Base-by-base conservation (phyloP, 1,284 basidiomycete genomes). In the Trametes versicolor region DNA sequence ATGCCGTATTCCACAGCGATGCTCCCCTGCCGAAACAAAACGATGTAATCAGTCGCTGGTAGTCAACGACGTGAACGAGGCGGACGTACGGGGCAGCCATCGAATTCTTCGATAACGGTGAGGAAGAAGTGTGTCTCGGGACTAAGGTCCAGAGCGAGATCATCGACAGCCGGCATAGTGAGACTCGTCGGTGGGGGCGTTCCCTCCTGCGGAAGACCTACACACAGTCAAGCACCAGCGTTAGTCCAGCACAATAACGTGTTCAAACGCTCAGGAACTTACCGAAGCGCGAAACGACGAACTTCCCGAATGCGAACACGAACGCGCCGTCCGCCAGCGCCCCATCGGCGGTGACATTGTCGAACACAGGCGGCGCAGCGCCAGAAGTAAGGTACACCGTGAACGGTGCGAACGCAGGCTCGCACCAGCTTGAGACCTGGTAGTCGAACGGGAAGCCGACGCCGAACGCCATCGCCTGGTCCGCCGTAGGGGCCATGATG, bases 261-360 rank as follows among this genome's bases (percentile, higher is more conserved):
- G 9, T 10, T 13, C 43, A 27, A 43, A n/a, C 41, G 41, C 41
- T 34, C 17, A 32, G 12, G 45, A 15, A 59, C 69, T 12, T 34
- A 72, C 72, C 72, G 49, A 73, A 73, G 64, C 71, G 71, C 17
- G 71, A 57, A 15, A 73, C 66, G 3, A 67, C 54, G 53, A 66
- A 73, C 50, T 66, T 52, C 47, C 72, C 72, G 27, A 73, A 69
- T n/a, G 68, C 17, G 34, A 62, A 65, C 25, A 67, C 43, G 60
- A 65, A 72, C 29, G 27, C 63, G 55, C 70, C 70, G n/a, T 67
- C 63, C 39, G 60, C 64, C 54, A 72, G 70, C 19, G 52, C 52
- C 2, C 72, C 72, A 27, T 63, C 47, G 9, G 63, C 43, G 8
- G 66, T 70, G 52, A 73, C 55, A 39, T 67, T 57, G 15, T 49